phyloP scores from a whole-genome alignment of 1,284 basidiomycete species.

The Puccinia novopanici region DNA sequence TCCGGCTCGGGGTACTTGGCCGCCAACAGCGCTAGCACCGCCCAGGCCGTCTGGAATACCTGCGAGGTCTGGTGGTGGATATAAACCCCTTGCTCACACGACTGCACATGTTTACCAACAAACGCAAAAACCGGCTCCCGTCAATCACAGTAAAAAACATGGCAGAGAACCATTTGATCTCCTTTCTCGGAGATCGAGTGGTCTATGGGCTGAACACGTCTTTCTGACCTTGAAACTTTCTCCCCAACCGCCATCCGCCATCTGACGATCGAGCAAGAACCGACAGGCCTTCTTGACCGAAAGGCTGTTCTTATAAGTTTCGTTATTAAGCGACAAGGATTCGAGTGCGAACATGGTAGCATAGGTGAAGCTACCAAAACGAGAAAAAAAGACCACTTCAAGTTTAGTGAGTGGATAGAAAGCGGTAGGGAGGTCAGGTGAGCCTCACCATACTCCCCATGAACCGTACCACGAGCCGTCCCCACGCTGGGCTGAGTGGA shows the following conservation, averaged over 20 bases:
- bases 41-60: slow-evolving; percentile 94
- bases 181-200: neutral
- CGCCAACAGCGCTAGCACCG: slow-evolving; percentile 85
- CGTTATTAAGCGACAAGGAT: slow-evolving; percentile 82
- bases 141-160: neutral
- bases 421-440: slow-evolving; percentile 40
- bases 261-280: slow-evolving; percentile 81
- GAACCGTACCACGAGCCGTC: slow-evolving; percentile 96
- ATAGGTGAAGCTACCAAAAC: slow-evolving; percentile 59
- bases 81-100: slow-evolving; percentile 79
- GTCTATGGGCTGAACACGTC: neutral
- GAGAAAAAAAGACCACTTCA: slow-evolving; percentile 63
- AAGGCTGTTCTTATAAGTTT: slow-evolving; percentile 79
- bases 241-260: slow-evolving; percentile 96
- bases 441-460: slow-evolving; percentile 64
- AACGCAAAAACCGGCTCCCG: neutral
- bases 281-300: slow-evolving; percentile 75
- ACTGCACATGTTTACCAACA: slow-evolving; percentile 63
- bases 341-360: slow-evolving; percentile 96
- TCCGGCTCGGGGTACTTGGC: slow-evolving; percentile 77
- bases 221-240: slow-evolving; percentile 86
- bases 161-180: too few relatives aligned
- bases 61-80: slow-evolving; percentile 83
- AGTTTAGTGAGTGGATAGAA: neutral
- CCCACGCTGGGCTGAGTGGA: slow-evolving; percentile 75